These are phyloP conservation scores for Malus hybrid DNA, from an alignment of 331 rosid species.

Conservation along the genomic window DNA sequence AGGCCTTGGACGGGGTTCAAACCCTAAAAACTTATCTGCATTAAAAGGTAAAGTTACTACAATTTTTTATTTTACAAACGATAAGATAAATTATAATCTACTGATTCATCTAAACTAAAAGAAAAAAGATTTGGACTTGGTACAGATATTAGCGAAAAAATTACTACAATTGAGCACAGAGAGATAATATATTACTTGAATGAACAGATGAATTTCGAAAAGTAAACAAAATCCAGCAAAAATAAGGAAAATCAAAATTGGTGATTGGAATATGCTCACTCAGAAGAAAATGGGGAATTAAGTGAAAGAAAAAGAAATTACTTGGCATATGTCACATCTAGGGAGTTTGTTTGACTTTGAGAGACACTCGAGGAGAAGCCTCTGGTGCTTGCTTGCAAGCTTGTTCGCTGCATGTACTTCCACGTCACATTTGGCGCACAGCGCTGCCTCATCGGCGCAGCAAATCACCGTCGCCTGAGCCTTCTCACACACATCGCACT, in stretches of 20 bases:
- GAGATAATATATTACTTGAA: no score
- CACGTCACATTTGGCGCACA: slow-evolving; percentile 73
- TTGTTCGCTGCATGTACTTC: slow-evolving; percentile 90
- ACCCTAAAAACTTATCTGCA: no score
- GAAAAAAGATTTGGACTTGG: no score
- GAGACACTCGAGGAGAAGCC: slow-evolving; percentile 70
- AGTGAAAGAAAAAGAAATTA: slow-evolving; percentile 5
- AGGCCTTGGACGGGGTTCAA: no score
- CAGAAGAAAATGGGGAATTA: background rate
- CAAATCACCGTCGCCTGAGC: slow-evolving; percentile 82
- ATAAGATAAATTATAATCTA: no score
- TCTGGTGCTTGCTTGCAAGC: slow-evolving; percentile 90
- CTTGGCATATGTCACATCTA: slow-evolving; percentile 87
- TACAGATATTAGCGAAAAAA: no score
- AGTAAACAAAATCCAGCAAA: background rate
- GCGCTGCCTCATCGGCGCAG: slow-evolving; percentile 88
- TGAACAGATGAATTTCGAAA: no score
- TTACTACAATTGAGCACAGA: background rate
- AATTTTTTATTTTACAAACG: no score
- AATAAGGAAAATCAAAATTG: background rate
- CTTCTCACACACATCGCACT: slow-evolving; percentile 91
- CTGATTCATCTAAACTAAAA: no score
- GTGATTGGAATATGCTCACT: background rate
- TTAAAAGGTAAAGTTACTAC: no score
- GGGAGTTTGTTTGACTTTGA: slow-evolving; percentile 60